phyloP scores from a whole-genome alignment of 2,329 filamentous ascomycete species.

The Calonectria fujianensis region DNA sequence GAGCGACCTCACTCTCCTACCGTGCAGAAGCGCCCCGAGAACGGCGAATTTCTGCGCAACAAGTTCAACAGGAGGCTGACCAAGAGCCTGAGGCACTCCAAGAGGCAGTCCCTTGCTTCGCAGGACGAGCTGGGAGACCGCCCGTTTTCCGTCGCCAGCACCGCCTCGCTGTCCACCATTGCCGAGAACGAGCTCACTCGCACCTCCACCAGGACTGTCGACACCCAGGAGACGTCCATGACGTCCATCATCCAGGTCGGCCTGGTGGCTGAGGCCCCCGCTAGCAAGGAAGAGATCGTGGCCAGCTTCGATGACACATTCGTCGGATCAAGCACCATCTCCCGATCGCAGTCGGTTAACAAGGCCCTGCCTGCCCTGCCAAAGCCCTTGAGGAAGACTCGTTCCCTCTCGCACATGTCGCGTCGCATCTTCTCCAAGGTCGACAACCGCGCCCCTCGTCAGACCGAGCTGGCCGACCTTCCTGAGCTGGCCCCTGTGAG shows the following conservation, averaged over 20 bases:
- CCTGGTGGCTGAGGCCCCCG: slow-evolving; percentile 4
- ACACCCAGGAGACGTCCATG: neutral
- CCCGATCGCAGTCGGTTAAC: slow-evolving; percentile 11
- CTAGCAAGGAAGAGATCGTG: neutral
- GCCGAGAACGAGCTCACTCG: neutral
- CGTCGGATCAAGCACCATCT: neutral
- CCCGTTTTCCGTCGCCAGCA: neutral
- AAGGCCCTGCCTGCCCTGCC: slow-evolving; percentile 2
- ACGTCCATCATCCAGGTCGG: slow-evolving; percentile 16
- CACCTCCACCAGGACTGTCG: neutral
- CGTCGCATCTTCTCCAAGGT: neutral
- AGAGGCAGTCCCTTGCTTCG: slow-evolving; percentile 6
- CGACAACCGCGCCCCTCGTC: neutral
- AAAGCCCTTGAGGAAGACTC: slow-evolving; percentile 7
- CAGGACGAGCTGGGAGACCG: neutral
- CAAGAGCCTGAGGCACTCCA: neutral
- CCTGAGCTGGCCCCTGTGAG: neutral
- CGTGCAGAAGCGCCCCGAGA: neutral
- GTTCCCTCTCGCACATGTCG: slow-evolving; percentile 6
- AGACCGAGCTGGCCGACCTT: neutral
- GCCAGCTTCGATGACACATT: neutral
- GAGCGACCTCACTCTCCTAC: neutral
- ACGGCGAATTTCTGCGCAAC: slow-evolving; percentile 4
- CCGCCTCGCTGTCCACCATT: neutral
- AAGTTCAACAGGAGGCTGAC: slow-evolving; percentile 4